Base-by-base conservation (phyloP, 495 filamentous ascomycete species). In the Podospora appendiculata region DNA sequence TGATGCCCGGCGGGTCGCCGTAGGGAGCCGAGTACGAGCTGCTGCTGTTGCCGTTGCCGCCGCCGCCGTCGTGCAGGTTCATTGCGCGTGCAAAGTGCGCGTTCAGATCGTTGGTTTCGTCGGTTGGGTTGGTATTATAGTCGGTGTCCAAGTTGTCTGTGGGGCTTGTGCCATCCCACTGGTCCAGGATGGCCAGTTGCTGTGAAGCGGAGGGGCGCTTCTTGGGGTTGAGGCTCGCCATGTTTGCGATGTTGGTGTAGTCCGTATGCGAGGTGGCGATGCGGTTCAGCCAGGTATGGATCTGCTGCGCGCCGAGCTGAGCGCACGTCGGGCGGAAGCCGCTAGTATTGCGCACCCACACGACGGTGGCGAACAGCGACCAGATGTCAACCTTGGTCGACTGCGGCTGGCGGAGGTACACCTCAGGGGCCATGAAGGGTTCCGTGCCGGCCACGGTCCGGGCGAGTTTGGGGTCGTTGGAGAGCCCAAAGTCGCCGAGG, bases 321-420 rank as follows among this genome's bases (percentile, higher is more conserved):
- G 45, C 36, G 16, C 62, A 65, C 3, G 6, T 9, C 3, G 33
- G 16, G 8, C 61, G 55, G 50, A 70, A 70, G 6, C 50, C 35
- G 1, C 33, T 8, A 2, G 45, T 52, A 51, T 67, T 58, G 11
- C 55, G 47, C 34, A 58, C 56, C 68, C 68, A 73, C 6, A 70
- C 51, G 32, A 69, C 54, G 1, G 71, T 76, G 41, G 72, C 65
- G 46, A 69, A 76, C 3, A 75, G 58, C 4, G 68, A 70, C 69
- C 67, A 76, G 10, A 75, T 62, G 47, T 75, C 73, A 19, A 66
- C 52, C 48, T 69, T 70, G 19, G 53, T 45, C 13, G 66, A 63
- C 55, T 74, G 73, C 32, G 33, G 12, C 4, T 49, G n/a, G 10
- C 47, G 25, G 34, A 58, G 39, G 41, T 46, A 56, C 0, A 72